A percentile compares a stretch with the other conserved stretches of the same genome.
Evolutionary conservation across 495 filamentous ascomycete species (phyloP).

Genomic region (Talaromyces ruber): DNA sequence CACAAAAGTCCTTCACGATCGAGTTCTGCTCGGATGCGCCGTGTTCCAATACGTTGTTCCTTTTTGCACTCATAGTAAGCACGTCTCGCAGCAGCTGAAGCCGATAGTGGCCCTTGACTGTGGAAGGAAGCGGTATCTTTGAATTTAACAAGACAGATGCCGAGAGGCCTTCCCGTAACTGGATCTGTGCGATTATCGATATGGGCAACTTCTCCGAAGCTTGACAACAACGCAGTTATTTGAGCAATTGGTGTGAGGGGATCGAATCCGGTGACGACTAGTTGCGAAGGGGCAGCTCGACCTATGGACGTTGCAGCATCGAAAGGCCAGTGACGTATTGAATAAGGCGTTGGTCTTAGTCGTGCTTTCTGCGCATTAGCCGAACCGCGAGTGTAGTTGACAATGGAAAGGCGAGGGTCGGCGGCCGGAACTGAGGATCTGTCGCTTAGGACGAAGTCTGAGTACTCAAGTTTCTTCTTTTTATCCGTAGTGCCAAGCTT

Average conservation of each 20-base stretch:
- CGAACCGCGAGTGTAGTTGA: constrained; percentile 46
- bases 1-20: constrained; percentile 83
- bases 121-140: constrained; percentile 57
- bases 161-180: constrained; percentile 83
- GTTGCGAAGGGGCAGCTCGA: constrained; percentile 77
- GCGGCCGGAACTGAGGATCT: constrained; percentile 62
- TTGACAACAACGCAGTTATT: constrained; percentile 71
- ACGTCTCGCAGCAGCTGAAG: constrained; percentile 65
- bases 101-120: constrained; percentile 44
- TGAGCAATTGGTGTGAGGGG: constrained; percentile 73
- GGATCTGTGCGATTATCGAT: constrained; percentile 89
- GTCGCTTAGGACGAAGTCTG: constrained; percentile 55
- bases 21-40: constrained; percentile 68
- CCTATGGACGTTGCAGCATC: constrained; percentile 75
- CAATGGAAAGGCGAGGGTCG: constrained; percentile 69
- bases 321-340: constrained; percentile 65
- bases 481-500: constrained; percentile 53
- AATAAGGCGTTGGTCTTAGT: constrained; percentile 69
- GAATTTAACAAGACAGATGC: constrained; percentile 85
- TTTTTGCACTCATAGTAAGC: constrained; percentile 54
- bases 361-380: constrained; percentile 63
- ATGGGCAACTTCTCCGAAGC: constrained; percentile 81
- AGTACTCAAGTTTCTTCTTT: constrained; percentile 62
- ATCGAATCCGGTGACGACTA: constrained; percentile 91
- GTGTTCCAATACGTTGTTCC: constrained; percentile 64